Evolutionary conservation across 192 early-diverging fungal species (phyloP).

Genomic region (Hyaloraphidium curvatum): DNA sequence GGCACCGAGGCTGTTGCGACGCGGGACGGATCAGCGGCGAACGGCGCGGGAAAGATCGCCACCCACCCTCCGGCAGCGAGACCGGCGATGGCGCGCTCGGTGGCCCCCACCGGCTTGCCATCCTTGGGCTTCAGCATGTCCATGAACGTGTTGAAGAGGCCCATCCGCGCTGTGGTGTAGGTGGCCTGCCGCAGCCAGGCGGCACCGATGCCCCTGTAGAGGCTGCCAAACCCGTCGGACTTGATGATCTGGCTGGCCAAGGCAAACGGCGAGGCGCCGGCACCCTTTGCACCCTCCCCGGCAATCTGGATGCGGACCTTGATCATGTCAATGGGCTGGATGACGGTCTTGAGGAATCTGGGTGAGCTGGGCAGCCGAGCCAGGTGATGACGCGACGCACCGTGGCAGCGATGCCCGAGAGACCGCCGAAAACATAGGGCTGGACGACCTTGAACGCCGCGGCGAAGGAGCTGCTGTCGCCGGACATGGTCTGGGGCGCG

Average conservation of each 20-base stretch:
- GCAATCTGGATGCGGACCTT: conserved; percentile 33
- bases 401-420: not conserved
- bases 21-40: too few species aligned
- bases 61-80: conserved; percentile 25
- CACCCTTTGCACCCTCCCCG: conserved; percentile 16
- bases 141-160: conserved; percentile 29
- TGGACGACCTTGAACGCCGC: too few species aligned
- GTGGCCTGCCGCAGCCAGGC: conserved; percentile 30
- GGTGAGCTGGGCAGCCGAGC: not conserved
- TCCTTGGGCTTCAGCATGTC: conserved; percentile 6
- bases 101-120: conserved; percentile 12
- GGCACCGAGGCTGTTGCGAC: too few species aligned
- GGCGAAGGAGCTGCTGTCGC: too few species aligned
- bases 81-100: conserved; percentile 19
- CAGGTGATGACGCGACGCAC: not conserved
- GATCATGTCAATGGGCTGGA: conserved; percentile 2
- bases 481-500: too few species aligned
- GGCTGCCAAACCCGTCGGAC: not conserved
- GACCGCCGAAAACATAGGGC: not conserved
- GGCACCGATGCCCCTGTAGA: conserved; percentile 14
- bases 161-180: conserved; percentile 31
- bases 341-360: not conserved
- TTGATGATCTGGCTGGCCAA: conserved; percentile 14
- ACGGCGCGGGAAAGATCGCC: too few species aligned
- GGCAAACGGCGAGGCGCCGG: conserved; percentile 10